Evolutionary conservation across 2,329 filamentous ascomycete genomes (phyloP), one percentile per base, ranked within the genome.

Genomic region (Zymoseptoria ardabiliae): DNA sequence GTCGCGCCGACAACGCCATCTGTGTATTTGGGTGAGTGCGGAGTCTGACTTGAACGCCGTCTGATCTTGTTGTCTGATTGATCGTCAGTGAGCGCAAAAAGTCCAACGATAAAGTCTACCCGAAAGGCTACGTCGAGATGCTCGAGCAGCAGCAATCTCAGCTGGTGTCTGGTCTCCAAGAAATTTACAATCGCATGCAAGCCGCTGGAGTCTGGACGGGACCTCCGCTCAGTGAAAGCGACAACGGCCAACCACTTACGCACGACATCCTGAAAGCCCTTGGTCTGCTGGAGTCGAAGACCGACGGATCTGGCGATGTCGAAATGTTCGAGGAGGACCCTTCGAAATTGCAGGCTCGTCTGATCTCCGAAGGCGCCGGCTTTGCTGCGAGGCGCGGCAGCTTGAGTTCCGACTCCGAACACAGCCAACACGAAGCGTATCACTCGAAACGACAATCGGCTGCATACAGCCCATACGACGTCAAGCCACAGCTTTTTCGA

Each of bases 91-190:
- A 86, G 69, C 76, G 84, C 58, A 87, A 86, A 71, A 86, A 85
- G 76, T 81, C 81, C 6, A 83, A 85, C 66, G 84, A 87, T 72
- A 86, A 86, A 72, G 81, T 85, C 53, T 86, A 86, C 71, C 84
- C 84, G n/a, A 87, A 86, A 75, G 84, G 84, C 80, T 86, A 69
- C 50, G 83, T 86, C 28, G 84, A 87, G 71, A 85, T 86, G 82
- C 79, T 87, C 54, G 84, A 87, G 68, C 83, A 85, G 68, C 84
- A 87, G 75, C 84, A 86, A 71, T 71, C 75, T 20, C 84, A 85
- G 74, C 76, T 87, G 4, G 83, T 86, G 28, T 75, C 81, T 57
- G 84, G 82, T 50, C 77, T 86, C 5, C 82, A 84, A 69, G 81
- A 85, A 70, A 74, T 86, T 52, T 86, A 86, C 71, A 78, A 76